phyloP scores from a whole-genome alignment of 208 protist species.

The Vickermania spadyakhi region DNA sequence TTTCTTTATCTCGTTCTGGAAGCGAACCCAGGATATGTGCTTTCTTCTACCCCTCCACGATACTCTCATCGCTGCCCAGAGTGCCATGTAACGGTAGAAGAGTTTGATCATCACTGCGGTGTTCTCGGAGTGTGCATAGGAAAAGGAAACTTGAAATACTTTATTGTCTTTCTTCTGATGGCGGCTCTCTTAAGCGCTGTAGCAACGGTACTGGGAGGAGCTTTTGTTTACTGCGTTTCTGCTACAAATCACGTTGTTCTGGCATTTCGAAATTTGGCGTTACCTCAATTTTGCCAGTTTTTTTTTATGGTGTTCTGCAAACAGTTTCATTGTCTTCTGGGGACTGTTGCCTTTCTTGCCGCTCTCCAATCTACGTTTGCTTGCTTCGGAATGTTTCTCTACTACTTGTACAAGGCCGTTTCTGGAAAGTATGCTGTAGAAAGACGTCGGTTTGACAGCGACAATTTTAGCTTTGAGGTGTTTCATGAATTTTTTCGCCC shows the following conservation, averaged over 20 bases:
- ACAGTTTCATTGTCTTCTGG: background rate
- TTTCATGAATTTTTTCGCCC: background rate
- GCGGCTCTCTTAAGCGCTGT: constrained; percentile 7
- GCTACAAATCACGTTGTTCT: background rate
- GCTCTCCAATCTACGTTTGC: background rate
- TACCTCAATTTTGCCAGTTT: background rate
- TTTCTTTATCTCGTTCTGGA: constrained; percentile 16
- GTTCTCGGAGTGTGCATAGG: constrained; percentile 65
- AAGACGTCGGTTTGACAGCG: background rate
- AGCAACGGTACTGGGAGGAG: background rate
- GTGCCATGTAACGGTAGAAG: constrained; percentile 36
- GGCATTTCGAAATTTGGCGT: background rate
- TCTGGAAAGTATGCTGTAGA: background rate
- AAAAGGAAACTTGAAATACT: constrained; percentile 61
- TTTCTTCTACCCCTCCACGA: constrained; percentile 5
- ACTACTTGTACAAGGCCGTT: background rate
- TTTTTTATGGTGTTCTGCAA: background rate
- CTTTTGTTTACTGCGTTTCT: background rate
- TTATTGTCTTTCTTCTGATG: constrained; percentile 39
- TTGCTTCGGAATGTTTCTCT: constrained; percentile 4
- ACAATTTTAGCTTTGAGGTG: background rate
- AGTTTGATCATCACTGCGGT: constrained; percentile 82
- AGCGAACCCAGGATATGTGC: constrained; percentile 38
- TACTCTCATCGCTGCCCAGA: constrained; percentile 28
- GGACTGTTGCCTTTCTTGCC: background rate